Base-by-base conservation (phyloP, 176 grass and related monocot genomes). In the Aegilops bicornis region DNA sequence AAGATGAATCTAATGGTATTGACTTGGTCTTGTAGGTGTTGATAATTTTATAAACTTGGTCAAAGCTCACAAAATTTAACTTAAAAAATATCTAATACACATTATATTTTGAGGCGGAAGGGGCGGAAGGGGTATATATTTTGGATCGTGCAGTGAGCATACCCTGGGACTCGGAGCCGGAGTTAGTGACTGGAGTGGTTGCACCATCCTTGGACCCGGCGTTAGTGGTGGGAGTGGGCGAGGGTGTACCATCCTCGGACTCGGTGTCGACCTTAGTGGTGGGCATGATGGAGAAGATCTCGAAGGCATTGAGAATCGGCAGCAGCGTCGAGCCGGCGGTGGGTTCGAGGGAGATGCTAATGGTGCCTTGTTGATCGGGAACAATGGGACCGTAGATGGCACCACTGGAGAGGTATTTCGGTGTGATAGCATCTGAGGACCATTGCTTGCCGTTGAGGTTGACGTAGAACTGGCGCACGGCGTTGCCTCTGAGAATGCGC, bases 241-340 rank as follows among this genome's bases (percentile, higher is more conserved):
- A 42, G 9, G 40, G 40, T 10, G 15, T 87, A 92, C 90, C 93
- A 30, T 95, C 93, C 8, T 50, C n/a, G 12, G 82, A 24, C 33
- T 90, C 78, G 7, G 90, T 92, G 47, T 27, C 82, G 8, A 88
- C 3, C 3, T 79, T 60, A 23, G 23, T 3, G 11, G 73, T 64
- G 65, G 75, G 15, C 65, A 92, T 71, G 27, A 77, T 42, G 5
- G 82, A 78, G 81, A 90, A 95, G 8, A 87, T 24, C 86, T 95
- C 91, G 4, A 58, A 1, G 6, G 88, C 93, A 54, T 92, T 95
- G 83, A 95, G 73, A 30, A 91, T 71, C 1, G 93, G 91, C 10
- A 86, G 93, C 58, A 91, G 43, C 22, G 69, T 91, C 7, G 93
- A 92, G 62, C 56, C 83, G 31, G 50, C 83, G 2, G 93, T 82